A percentile compares a stretch with the other conserved stretches of the same genome.
Conservation (phyloP, 2,329 filamentous ascomycete genomes). For the Diplodia scrobiculata region DNA sequence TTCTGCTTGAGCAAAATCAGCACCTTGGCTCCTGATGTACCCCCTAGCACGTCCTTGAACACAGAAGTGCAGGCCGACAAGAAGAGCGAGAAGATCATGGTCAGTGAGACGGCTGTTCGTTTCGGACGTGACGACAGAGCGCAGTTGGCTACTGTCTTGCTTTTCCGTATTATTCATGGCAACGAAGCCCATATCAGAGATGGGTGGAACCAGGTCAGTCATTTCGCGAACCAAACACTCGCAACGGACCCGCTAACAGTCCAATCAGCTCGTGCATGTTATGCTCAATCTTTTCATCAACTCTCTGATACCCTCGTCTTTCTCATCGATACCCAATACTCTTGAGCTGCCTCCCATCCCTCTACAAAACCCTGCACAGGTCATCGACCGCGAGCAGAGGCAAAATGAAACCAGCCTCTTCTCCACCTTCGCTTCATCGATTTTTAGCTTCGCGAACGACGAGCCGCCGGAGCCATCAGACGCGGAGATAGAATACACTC, state of each 20-base stretch:
- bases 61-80: constrained; percentile 92
- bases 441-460: constrained; percentile 97
- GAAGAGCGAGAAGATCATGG: constrained; percentile 93
- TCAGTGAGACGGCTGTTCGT: constrained; percentile 94
- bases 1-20: constrained; percentile 89
- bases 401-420: constrained; percentile 81
- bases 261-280: constrained; percentile 74
- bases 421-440: constrained; percentile 92
- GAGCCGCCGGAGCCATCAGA: constrained; percentile 97
- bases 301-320: constrained; percentile 82
- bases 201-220: constrained; percentile 75
- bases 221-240: neutral
- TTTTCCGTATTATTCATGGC: constrained; percentile 87
- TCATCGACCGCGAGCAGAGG: constrained; percentile 84
- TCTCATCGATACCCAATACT: constrained; percentile 63
- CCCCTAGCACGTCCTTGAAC: constrained; percentile 83
- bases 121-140: constrained; percentile 92
- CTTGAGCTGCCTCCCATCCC: constrained; percentile 80
- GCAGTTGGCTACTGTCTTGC: constrained; percentile 88
- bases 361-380: constrained; percentile 84
- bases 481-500: constrained; percentile 91
- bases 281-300: constrained; percentile 97
- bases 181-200: constrained; percentile 75
- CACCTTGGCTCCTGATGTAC: constrained; percentile 73
- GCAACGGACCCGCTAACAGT: constrained; percentile 44